These are phyloP conservation scores for Aphanomyces astaci DNA, from an alignment of 352 stramenopile species.

Conservation along the genomic window DNA sequence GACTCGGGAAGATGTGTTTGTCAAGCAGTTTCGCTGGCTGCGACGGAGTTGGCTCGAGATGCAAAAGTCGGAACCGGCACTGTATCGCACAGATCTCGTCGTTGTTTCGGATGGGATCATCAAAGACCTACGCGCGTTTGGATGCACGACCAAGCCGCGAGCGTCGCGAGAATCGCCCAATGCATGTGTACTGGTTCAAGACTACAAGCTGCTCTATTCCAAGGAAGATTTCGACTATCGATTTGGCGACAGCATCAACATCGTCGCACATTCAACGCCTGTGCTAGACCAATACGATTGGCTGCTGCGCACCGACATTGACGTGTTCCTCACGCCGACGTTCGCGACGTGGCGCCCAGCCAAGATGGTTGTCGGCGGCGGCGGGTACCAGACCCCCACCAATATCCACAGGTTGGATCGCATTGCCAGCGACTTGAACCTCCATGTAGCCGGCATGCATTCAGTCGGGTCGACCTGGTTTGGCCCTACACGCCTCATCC, in stretches of 20 bases:
- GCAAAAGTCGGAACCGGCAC: background rate
- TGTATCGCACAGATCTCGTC: constrained; percentile 7
- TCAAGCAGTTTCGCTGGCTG: background rate
- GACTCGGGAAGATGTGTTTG: background rate
- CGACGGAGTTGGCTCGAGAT: constrained; percentile 2
- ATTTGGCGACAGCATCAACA: constrained; percentile 1
- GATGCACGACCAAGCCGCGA: background rate
- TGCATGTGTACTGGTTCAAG: background rate
- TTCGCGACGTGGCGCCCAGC: background rate
- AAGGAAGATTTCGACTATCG: background rate
- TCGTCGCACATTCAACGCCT: background rate
- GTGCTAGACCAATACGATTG: constrained; percentile 1
- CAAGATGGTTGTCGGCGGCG: background rate
- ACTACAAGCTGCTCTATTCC: too few relatives aligned
- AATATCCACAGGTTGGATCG: background rate
- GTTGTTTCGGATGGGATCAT: background rate
- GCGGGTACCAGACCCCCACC: background rate
- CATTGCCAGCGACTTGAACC: background rate
- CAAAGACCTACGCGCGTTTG: background rate
- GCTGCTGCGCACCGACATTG: constrained; percentile 7
- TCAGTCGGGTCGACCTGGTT: constrained; percentile 20
- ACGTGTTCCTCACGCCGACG: constrained; percentile 7
- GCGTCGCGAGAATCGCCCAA: background rate
- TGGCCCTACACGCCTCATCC: background rate
- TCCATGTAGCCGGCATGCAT: background rate